A percentile compares a stretch with the other conserved stretches of the same genome.
Evolutionary conservation across 2,329 filamentous ascomycete genomes (phyloP).

Genomic region (Diplodia corticola): DNA sequence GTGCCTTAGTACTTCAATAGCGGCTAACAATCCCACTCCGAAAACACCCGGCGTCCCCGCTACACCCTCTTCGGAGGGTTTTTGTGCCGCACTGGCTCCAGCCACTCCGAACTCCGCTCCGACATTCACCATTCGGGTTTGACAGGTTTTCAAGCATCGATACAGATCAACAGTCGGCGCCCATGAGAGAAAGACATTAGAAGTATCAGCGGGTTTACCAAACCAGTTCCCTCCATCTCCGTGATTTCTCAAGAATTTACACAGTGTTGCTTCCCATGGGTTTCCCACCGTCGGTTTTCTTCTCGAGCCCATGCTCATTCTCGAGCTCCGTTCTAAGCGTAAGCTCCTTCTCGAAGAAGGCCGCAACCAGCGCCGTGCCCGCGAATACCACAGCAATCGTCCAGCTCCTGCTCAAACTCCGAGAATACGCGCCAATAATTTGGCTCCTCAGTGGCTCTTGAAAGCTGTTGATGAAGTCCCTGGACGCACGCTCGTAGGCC

Average conservation of each 20-base stretch:
- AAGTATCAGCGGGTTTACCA: too few relatives aligned
- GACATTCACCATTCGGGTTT: too few relatives aligned
- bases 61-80: neutral
- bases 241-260: neutral
- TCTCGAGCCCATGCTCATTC: slow-evolving; percentile 44
- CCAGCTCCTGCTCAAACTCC: slow-evolving; percentile 43
- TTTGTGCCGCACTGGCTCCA: neutral
- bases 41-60: neutral
- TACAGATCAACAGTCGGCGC: too few relatives aligned
- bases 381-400: slow-evolving; percentile 38
- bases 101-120: neutral
- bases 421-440: slow-evolving; percentile 33
- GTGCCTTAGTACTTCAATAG: neutral
- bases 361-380: slow-evolving; percentile 36
- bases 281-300: slow-evolving; percentile 18
- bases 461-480: slow-evolving; percentile 29
- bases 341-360: slow-evolving; percentile 40
- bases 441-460: slow-evolving; percentile 8
- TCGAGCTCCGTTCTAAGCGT: slow-evolving; percentile 42
- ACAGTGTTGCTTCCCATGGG: neutral
- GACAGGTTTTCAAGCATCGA: too few relatives aligned
- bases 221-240: neutral
- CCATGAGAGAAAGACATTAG: too few relatives aligned
- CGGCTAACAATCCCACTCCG: neutral
- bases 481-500: slow-evolving; percentile 34